Conservation (phyloP, 106 monocot genomes). For the Narthecium ossifragum region DNA sequence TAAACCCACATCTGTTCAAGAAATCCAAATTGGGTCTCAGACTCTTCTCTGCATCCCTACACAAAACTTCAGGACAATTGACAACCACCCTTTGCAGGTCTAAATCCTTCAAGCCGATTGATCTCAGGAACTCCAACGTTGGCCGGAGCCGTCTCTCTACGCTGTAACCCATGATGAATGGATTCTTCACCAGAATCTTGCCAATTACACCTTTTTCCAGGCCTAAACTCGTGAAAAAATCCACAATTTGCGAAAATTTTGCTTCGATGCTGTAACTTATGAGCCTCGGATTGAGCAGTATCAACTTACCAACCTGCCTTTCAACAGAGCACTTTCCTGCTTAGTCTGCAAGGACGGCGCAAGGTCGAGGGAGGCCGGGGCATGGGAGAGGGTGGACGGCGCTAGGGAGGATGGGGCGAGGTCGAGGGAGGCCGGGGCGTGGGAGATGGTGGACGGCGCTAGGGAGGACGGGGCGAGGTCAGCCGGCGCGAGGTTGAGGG, state of each 20-base stretch:
- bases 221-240: slow-evolving; percentile 47
- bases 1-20: slow-evolving; percentile 46
- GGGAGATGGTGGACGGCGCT: too few species aligned
- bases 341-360: too few species aligned
- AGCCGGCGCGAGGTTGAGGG: too few species aligned
- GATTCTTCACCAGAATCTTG: slow-evolving; percentile 66
- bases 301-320: too few species aligned
- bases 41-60: slow-evolving; percentile 65
- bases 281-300: too few species aligned
- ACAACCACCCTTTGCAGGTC: slow-evolving; percentile 47
- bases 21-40: slow-evolving; percentile 59
- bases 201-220: slow-evolving; percentile 46
- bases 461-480: too few species aligned
- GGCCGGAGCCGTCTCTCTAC: slow-evolving; percentile 69
- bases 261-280: slow-evolving; percentile 82
- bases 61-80: slow-evolving; percentile 66
- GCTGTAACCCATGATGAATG: slow-evolving; percentile 82
- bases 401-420: too few species aligned
- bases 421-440: too few species aligned
- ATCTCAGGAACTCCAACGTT: slow-evolving; percentile 67
- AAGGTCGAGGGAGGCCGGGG: too few species aligned
- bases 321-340: too few species aligned
- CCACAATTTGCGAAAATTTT: slow-evolving; percentile 48
- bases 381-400: too few species aligned
- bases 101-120: slow-evolving; percentile 41